A percentile compares a stretch with the other conserved stretches of the same genome.
Conservation (phyloP, 345 rosid species). For the Brassica juncea region DNA sequence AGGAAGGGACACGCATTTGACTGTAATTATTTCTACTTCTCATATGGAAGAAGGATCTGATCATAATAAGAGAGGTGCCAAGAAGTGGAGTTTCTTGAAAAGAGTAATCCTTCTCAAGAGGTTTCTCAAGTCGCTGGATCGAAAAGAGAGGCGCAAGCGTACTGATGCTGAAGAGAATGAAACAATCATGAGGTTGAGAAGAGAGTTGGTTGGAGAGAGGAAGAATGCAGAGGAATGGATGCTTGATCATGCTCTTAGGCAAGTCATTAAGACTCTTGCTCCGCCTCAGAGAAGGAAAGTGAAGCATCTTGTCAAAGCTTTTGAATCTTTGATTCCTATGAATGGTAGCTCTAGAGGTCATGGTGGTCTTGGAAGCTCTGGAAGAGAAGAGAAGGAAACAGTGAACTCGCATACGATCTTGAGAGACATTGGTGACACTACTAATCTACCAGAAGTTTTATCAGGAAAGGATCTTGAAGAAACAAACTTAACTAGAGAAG, state of each 20-base stretch:
- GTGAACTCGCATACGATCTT: not conserved
- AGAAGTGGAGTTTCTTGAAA: constrained; percentile 79
- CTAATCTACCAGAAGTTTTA: constrained; percentile 5
- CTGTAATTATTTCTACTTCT: constrained; percentile 34
- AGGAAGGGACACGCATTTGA: constrained; percentile 40
- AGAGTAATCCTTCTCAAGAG: constrained; percentile 70
- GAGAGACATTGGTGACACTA: not conserved
- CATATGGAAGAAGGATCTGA: constrained; percentile 25
- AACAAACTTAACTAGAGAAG: constrained; percentile 20
- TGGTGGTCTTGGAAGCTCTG: constrained; percentile 16
- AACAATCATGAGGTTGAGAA: constrained; percentile 60
- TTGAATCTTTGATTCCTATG: constrained; percentile 57
- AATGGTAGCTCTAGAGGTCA: constrained; percentile 35
- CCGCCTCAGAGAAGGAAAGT: constrained; percentile 81
- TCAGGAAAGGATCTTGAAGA: constrained; percentile 36
- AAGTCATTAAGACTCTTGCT: constrained; percentile 68
- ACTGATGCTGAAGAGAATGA: constrained; percentile 51
- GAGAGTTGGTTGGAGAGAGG: constrained; percentile 57
- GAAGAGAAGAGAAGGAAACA: constrained; percentile 18
- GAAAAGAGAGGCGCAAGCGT: constrained; percentile 37
- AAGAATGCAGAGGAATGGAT: constrained; percentile 88
- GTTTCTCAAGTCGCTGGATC: constrained; percentile 77
- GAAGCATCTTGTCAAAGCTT: constrained; percentile 80
- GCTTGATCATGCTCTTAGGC: constrained; percentile 89
- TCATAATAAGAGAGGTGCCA: constrained; percentile 46